Evolutionary conservation across 2,329 filamentous ascomycete genomes (phyloP), one percentile per base, ranked within the genome.

Genomic region (Talaromyces islandicus): DNA sequence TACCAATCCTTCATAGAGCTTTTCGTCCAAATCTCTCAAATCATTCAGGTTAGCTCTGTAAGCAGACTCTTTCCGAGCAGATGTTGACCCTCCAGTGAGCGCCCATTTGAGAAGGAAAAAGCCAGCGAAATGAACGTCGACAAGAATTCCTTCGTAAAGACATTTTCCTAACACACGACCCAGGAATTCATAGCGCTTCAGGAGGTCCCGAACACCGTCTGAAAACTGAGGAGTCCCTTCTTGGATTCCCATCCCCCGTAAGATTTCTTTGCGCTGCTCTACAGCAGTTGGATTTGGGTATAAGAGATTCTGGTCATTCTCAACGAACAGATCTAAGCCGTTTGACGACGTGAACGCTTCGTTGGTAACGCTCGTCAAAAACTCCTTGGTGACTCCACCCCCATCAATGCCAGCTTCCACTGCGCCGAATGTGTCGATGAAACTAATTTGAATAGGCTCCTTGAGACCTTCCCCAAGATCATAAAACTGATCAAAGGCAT

Each of bases 21-120:
- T 88, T 70, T 94, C 89, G 69, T 99, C 94, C 62, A 97, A 85
- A 70, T 97, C 93, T 63, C 91, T 87, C 29, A 99, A 80, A 69
- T 99, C 94, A 71, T 99, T 97, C 68, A 99, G 84, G 65, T 90
- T 96, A n/a, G 92, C 89, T 56, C 92, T 89, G 76, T 96, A 96
- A 10, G 85, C 84, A 11, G 85, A 84, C 71, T 86, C 88, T 65
- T 84, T 86, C 19, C 88, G 81, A 1, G 86, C 83, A 35, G 86
- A 81, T 17, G 82, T 81, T 25, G 77, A 76, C 4, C 85, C 86
- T 17, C 88, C 88, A 11, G 88, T 87, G 57, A 93, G 83, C 2
- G 92, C 86, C 94, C 94, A 99, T 72, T 97, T 97, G 62, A 96
- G 84, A 7, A 99, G 83, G 77, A 99, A 99, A 78, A 99, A 99